These are phyloP conservation scores for Chenopodium berlandieri DNA, from an alignment of 148 eudicot species.

Conservation along the genomic window DNA sequence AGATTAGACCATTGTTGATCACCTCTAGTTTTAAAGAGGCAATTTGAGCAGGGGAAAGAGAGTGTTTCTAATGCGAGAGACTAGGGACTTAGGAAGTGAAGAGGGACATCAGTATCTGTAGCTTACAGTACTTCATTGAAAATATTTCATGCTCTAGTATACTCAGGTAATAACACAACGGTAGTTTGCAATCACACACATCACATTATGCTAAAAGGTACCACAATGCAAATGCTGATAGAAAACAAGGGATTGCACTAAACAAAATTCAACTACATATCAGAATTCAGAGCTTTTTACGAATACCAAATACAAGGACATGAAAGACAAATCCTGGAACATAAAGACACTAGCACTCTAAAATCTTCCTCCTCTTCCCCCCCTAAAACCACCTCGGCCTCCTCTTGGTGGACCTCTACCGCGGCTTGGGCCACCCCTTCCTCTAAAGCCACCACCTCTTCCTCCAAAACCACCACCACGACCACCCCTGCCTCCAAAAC, in stretches of 20 bases:
- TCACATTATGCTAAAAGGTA: neutral
- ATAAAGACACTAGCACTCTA: conserved; percentile 7
- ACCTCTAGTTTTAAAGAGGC: no score
- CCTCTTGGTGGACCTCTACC: conserved; percentile 50
- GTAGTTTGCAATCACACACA: neutral
- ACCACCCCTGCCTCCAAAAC: conserved; percentile 54
- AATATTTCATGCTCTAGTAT: neutral
- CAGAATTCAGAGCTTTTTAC: neutral
- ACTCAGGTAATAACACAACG: neutral
- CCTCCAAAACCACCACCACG: conserved; percentile 58
- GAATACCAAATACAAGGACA: conserved; percentile 14
- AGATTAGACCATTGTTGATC: no score
- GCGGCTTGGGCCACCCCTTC: conserved; percentile 48
- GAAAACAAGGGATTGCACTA: conserved; percentile 9
- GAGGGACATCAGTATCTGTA: no score
- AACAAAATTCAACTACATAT: conserved; percentile 14
- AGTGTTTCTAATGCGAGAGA: no score
- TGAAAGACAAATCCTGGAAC: neutral
- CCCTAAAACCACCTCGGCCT: conserved; percentile 53
- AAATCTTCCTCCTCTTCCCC: conserved; percentile 52
- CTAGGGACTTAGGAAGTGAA: no score
- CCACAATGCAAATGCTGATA: neutral
- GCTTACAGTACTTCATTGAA: neutral
- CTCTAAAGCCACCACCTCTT: conserved; percentile 44
- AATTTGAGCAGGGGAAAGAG: no score